Evolutionary conservation across 2,329 filamentous ascomycete genomes (phyloP), one percentile per base, ranked within the genome.

Genomic region (Alternaria panax): DNA sequence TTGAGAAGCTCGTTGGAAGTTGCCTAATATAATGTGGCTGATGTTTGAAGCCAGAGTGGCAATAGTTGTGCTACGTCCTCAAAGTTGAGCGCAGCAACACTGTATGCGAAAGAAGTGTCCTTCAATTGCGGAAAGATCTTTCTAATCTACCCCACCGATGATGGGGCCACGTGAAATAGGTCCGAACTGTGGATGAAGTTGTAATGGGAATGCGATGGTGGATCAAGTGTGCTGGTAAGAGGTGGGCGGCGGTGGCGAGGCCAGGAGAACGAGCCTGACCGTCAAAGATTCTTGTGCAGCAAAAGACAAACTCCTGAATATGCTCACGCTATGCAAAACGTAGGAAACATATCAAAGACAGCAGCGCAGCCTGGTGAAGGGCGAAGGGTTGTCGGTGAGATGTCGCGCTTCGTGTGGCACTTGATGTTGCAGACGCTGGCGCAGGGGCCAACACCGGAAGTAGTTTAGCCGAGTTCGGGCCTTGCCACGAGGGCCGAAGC

Each of bases 221-320:
- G 42, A 22, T 16, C 51, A 52, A 43, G 48, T 34, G 20, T 22
- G 34, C 11, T 34, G 36, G 34, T 56, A 36, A 60, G 53, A 32
- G 38, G 57, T 68, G 64, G 52, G 71, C 73, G 73, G 72, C 70
- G 59, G 72, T 76, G 75, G 74, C 75, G 57, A 72, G 62, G 58
- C 51, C 51, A 51, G 60, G 56, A 53, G 63, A 62, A 67, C 58
- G 42, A 56, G 53, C 51, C 53, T 59, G 70, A 71, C 71, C 38
- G 52, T 48, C 30, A 56, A 64, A 62, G 60, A 71, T 67, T 36
- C 57, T 36, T 47, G 48, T 56, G 47, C 16, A 27, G 25, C 27
- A 62, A 62, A 58, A 54, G 51, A 38, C 28, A 63, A 68, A 63
- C 50, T 55, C 58, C 61, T 60, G 54, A 64, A 65, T 63, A 73